These are phyloP conservation scores for Echium plantagineum DNA, from an alignment of 257 asterid genomes.

Conservation along the genomic window DNA sequence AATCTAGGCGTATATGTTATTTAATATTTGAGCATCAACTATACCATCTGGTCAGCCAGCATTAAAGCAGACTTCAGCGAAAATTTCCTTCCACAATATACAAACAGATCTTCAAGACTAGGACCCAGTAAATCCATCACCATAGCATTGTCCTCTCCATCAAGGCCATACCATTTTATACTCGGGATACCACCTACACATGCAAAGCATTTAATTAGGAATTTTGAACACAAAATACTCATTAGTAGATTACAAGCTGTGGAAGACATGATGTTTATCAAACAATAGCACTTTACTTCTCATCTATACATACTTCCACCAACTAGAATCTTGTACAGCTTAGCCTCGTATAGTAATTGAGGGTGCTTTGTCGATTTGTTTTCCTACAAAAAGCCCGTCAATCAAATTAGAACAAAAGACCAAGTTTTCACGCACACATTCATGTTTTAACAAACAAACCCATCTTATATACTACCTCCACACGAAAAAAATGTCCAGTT, in stretches of 20 bases:
- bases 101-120: conserved; percentile 91
- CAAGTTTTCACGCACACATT: too few species aligned
- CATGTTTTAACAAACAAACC: too few species aligned
- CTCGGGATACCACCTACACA: conserved; percentile 78
- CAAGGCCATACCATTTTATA: conserved; percentile 85
- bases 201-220: background rate
- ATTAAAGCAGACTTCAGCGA: conserved; percentile 78
- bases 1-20: background rate
- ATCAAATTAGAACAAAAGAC: background rate
- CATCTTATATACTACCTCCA: too few species aligned
- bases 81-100: conserved; percentile 85
- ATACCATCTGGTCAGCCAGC: conserved; percentile 97
- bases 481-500: too few species aligned
- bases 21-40: background rate
- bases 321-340: conserved; percentile 72
- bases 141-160: conserved; percentile 79
- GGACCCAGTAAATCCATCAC: conserved; percentile 90
- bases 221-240: background rate
- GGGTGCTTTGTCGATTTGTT: conserved; percentile 84
- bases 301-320: conserved; percentile 76
- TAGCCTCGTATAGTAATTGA: conserved; percentile 89
- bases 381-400: conserved; percentile 44
- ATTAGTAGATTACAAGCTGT: background rate
- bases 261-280: background rate
- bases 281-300: background rate